phyloP scores from a whole-genome alignment of 495 filamentous ascomycete species.

The Podospora conica region DNA sequence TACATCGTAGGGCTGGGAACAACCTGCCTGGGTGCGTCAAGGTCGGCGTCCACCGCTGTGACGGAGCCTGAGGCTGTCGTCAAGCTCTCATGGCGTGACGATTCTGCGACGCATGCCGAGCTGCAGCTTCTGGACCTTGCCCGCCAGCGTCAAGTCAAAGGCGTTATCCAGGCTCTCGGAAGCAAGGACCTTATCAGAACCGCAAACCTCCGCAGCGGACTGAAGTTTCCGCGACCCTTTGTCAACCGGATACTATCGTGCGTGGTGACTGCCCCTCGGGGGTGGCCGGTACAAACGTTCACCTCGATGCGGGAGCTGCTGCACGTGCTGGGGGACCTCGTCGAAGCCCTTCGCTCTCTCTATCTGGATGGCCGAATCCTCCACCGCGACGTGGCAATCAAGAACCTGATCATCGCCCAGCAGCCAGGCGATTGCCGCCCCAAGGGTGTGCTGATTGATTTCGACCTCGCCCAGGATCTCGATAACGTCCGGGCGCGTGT shows the following conservation, averaged over 20 bases:
- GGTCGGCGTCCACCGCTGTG: background rate
- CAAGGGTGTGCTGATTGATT: conserved; percentile 4
- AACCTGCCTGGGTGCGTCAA: background rate
- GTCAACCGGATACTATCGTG: conserved; percentile 3
- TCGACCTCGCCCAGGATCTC: background rate
- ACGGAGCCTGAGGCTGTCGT: background rate
- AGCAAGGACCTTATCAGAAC: background rate
- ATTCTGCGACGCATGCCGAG: background rate
- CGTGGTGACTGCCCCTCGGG: conserved; percentile 4
- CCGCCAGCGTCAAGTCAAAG: background rate
- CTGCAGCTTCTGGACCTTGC: background rate
- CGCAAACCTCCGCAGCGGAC: conserved; percentile 1
- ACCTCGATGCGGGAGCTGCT: background rate
- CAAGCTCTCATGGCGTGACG: conserved; percentile 4
- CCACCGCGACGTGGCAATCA: conserved; percentile 8
- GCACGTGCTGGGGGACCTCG: conserved; percentile 1
- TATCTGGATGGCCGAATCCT: background rate
- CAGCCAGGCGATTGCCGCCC: background rate
- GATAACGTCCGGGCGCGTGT: background rate
- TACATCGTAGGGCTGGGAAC: conserved; percentile 1
- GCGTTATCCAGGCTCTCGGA: conserved; percentile 1
- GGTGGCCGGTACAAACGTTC: conserved; percentile 1
- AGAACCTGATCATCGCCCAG: conserved; percentile 6
- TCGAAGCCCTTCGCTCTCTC: conserved; percentile 6
- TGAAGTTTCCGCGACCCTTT: conserved; percentile 1